phyloP scores from a whole-genome alignment of 768 basidiomycete genomes.

The Tulasnella sp. region DNA sequence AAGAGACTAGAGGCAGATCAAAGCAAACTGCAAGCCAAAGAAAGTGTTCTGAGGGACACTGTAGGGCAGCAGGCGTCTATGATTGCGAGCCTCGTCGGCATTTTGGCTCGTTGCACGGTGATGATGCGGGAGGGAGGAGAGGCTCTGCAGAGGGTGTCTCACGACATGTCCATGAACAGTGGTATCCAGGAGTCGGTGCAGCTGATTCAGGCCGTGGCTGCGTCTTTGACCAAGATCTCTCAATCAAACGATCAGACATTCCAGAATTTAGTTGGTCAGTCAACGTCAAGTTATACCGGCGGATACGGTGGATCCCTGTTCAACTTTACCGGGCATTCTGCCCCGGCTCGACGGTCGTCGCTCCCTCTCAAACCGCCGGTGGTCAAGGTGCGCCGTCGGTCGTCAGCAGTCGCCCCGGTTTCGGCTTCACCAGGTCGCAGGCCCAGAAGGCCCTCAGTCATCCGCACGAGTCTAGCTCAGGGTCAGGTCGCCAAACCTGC shows the following conservation, averaged over 20 bases:
- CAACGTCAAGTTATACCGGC: constrained; percentile 46
- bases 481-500: constrained; percentile 39
- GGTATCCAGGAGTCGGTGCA: constrained; percentile 24
- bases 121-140: constrained; percentile 48
- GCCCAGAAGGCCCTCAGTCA: constrained; percentile 46
- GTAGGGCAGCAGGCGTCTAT: constrained; percentile 53
- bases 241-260: constrained; percentile 62
- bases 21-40: constrained; percentile 50
- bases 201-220: constrained; percentile 38
- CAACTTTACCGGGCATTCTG: constrained; percentile 40
- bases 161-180: constrained; percentile 1
- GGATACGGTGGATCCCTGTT: constrained; percentile 29
- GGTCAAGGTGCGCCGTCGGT: constrained; percentile 38
- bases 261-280: constrained; percentile 51
- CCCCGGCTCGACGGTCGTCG: constrained; percentile 38
- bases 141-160: constrained; percentile 31
- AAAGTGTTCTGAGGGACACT: constrained; percentile 48
- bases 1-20: constrained; percentile 61
- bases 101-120: constrained; percentile 67
- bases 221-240: constrained; percentile 41
- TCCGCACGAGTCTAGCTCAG: constrained; percentile 44
- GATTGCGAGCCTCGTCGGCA: constrained; percentile 59
- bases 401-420: constrained; percentile 17
- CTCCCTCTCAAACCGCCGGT: constrained; percentile 31
- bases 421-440: constrained; percentile 34